Conservation (phyloP, 2,329 filamentous ascomycete species). For the Penicillium sp. region DNA sequence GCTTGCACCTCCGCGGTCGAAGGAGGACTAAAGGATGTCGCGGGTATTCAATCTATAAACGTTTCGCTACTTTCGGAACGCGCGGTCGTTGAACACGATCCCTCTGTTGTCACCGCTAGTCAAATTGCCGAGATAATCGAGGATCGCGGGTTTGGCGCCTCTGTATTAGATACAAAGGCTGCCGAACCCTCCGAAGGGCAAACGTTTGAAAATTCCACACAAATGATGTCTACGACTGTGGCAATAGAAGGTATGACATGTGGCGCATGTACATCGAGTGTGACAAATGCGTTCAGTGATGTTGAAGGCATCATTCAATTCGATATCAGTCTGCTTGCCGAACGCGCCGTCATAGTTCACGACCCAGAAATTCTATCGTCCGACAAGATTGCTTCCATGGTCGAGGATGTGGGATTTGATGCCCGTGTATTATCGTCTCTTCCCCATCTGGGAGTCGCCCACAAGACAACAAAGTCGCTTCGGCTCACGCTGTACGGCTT, state of each 20-base stretch:
- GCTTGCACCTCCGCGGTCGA: slow-evolving; percentile 85
- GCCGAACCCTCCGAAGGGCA: slow-evolving; percentile 28
- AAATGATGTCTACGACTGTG: slow-evolving; percentile 69
- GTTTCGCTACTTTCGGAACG: slow-evolving; percentile 81
- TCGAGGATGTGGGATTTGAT: slow-evolving; percentile 88
- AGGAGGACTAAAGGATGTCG: slow-evolving; percentile 69
- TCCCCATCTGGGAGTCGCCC: slow-evolving; percentile 53
- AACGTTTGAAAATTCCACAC: slow-evolving; percentile 30
- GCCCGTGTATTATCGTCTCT: slow-evolving; percentile 76
- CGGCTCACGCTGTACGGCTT: slow-evolving; percentile 83
- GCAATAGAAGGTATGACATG: slow-evolving; percentile 97
- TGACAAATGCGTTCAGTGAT: slow-evolving; percentile 75
- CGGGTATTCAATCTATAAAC: slow-evolving; percentile 70
- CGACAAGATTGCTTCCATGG: slow-evolving; percentile 72
- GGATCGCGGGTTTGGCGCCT: slow-evolving; percentile 73
- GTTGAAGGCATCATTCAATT: slow-evolving; percentile 79
- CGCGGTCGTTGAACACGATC: slow-evolving; percentile 79
- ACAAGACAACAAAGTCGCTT: slow-evolving; percentile 57
- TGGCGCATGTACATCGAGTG: slow-evolving; percentile 88
- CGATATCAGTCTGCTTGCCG: slow-evolving; percentile 90
- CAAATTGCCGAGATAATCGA: slow-evolving; percentile 58
- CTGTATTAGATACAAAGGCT: slow-evolving; percentile 63
- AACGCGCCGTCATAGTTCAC: slow-evolving; percentile 84
- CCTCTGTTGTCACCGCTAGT: slow-evolving; percentile 49
- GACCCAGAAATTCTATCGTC: slow-evolving; percentile 66